Conservation (phyloP, 169 alveolate species). For the Cyclospora cayetanensis region DNA sequence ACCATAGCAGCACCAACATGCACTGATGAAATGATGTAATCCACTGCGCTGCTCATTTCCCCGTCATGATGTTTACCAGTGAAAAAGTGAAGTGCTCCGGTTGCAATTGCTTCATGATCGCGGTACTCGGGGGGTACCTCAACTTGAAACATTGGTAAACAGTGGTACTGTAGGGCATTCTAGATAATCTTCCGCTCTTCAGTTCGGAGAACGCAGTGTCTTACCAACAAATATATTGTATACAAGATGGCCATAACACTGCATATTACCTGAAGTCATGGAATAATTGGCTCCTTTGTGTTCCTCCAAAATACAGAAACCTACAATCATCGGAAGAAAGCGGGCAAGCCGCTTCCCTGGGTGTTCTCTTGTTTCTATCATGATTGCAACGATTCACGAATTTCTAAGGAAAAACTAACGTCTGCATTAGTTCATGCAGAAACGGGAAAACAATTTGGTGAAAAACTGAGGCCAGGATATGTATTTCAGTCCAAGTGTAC, state of each 20-base stretch:
- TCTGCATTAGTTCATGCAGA: conserved; percentile 51
- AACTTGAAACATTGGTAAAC: conserved; percentile 69
- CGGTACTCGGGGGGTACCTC: conserved; percentile 72
- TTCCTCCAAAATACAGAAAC: not conserved
- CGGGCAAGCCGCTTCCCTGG: conserved; percentile 72
- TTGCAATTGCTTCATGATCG: conserved; percentile 62
- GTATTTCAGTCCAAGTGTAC: conserved; percentile 17
- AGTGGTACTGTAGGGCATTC: conserved; percentile 61
- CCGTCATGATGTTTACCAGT: conserved; percentile 12
- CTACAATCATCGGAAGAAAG: conserved; percentile 69
- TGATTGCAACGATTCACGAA: conserved; percentile 51
- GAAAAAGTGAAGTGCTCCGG: conserved; percentile 60
- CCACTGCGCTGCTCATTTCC: not conserved
- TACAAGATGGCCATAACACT: conserved; percentile 57
- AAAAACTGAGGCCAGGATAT: conserved; percentile 16
- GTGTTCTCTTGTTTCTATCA: conserved; percentile 56
- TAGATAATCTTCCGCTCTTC: not conserved
- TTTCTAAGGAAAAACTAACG: conserved; percentile 22
- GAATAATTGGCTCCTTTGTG: not conserved
- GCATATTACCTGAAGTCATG: conserved; percentile 47
- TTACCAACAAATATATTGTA: conserved; percentile 66
- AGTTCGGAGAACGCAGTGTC: not conserved
- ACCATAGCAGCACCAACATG: conserved; percentile 61
- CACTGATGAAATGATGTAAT: not conserved
- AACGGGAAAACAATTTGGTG: conserved; percentile 56